Evolutionary conservation across 2,329 filamentous ascomycete species (phyloP).

Genomic region (Lanzia echinophila): DNA sequence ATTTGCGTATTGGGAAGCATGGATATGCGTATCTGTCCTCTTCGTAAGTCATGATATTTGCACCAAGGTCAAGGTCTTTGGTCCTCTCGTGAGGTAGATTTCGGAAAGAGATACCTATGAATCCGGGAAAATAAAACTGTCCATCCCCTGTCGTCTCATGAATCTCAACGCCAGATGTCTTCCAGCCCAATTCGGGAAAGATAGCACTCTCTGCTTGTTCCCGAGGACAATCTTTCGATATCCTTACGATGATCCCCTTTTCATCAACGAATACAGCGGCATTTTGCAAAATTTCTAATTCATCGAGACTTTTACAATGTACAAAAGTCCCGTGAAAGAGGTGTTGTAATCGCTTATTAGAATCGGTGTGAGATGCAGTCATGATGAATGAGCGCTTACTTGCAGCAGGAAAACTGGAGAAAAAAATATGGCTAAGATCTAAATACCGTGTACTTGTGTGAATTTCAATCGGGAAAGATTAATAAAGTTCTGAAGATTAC

Average conservation of each 20-base stretch:
- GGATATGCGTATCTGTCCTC: slow-evolving; percentile 78
- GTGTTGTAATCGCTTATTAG: neutral
- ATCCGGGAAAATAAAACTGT: slow-evolving; percentile 79
- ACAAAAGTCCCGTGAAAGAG: slow-evolving; percentile 59
- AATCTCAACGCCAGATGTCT: slow-evolving; percentile 22
- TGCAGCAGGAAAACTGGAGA: no score
- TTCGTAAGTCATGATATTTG: neutral
- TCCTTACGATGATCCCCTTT: slow-evolving; percentile 41
- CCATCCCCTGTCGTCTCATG: slow-evolving; percentile 34
- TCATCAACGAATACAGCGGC: slow-evolving; percentile 45
- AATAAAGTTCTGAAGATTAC: no score
- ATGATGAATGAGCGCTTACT: no score
- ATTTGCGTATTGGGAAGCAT: slow-evolving; percentile 93
- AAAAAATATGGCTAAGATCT: no score
- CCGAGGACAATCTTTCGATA: slow-evolving; percentile 19
- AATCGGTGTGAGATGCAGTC: neutral
- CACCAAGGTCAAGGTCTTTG: no score
- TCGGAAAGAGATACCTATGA: slow-evolving; percentile 51
- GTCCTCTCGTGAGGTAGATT: neutral
- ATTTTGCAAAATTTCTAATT: slow-evolving; percentile 42
- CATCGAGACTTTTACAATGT: slow-evolving; percentile 42
- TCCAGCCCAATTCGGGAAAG: slow-evolving; percentile 30
- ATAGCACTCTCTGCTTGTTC: slow-evolving; percentile 25
- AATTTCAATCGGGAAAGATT: no score
- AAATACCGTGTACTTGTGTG: no score